Percentiles rank a stretch among this genome's conserved stretches.
phyloP scores from a whole-genome alignment of 202 grass and related monocot genomes.

The Carex arenaria region DNA sequence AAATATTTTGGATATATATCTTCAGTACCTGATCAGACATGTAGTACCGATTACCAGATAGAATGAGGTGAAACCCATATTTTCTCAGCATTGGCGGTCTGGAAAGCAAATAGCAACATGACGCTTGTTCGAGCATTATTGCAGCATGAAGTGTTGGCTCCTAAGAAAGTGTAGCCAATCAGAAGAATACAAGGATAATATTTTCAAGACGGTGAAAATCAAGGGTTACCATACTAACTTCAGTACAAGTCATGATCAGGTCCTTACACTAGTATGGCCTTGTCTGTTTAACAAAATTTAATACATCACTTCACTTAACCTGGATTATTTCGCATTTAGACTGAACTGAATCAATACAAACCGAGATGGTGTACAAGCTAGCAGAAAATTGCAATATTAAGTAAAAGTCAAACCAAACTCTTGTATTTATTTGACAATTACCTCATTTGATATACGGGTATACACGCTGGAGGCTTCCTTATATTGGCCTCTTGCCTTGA shows the following conservation, averaged over 20 bases:
- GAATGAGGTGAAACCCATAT: constrained; percentile 97
- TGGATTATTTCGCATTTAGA: background rate
- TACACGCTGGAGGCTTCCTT: constrained; percentile 86
- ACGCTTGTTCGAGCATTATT: constrained; percentile 95
- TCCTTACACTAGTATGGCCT: background rate
- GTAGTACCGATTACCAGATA: constrained; percentile 87
- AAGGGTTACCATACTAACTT: background rate
- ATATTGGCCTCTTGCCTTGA: constrained; percentile 74
- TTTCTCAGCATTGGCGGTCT: constrained; percentile 91
- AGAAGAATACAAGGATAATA: constrained; percentile 16
- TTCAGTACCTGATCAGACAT: constrained; percentile 74
- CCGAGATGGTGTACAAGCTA: background rate
- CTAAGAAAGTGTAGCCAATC: constrained; percentile 43
- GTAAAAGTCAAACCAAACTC: constrained; percentile 16
- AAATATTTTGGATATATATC: constrained; percentile 26
- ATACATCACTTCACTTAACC: background rate
- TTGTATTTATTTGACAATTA: constrained; percentile 28
- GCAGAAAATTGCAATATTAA: constrained; percentile 4
- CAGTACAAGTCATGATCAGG: background rate
- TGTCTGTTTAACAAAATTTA: background rate
- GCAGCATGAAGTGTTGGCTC: constrained; percentile 92
- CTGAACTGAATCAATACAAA: background rate
- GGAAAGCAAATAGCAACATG: constrained; percentile 80
- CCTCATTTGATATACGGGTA: constrained; percentile 96
- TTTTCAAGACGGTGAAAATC: background rate